phyloP scores from a whole-genome alignment of 2,329 filamentous ascomycete genomes.

The Xylariaceae sp. region DNA sequence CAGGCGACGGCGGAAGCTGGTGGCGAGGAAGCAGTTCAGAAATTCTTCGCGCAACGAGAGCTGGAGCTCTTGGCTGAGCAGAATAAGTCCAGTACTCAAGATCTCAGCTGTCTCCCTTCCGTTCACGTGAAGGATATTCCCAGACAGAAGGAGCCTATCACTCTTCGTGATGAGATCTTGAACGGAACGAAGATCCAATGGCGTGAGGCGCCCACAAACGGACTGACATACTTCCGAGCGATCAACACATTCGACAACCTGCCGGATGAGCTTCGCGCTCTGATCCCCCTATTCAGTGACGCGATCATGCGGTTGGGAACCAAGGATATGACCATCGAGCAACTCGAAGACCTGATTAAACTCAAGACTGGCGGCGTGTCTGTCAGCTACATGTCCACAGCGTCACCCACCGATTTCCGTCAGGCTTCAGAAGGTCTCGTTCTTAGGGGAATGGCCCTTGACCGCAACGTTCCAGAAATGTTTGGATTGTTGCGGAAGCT shows the following conservation, averaged over 20 bases:
- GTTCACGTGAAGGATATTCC: conserved; percentile 87
- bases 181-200: conserved; percentile 71
- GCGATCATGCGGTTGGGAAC: conserved; percentile 91
- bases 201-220: conserved; percentile 90
- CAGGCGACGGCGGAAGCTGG: conserved; percentile 64
- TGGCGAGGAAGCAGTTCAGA: conserved; percentile 63
- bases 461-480: conserved; percentile 87
- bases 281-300: conserved; percentile 88
- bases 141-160: conserved; percentile 59
- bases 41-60: conserved; percentile 71
- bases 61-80: conserved; percentile 75
- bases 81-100: conserved; percentile 75
- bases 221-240: conserved; percentile 90
- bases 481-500: conserved; percentile 77
- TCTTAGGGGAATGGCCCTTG: conserved; percentile 80
- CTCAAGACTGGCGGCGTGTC: conserved; percentile 90
- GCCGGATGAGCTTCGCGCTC: conserved; percentile 74
- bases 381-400: conserved; percentile 75
- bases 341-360: conserved; percentile 93
- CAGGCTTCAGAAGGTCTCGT: conserved; percentile 74
- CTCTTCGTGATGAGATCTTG: conserved; percentile 59
- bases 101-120: conserved; percentile 81
- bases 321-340: conserved; percentile 80
- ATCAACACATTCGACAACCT: conserved; percentile 74
- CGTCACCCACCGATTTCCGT: conserved; percentile 67